These are phyloP conservation scores for Populus euphratica DNA, from an alignment of 345 rosid genomes.

Conservation along the genomic window DNA sequence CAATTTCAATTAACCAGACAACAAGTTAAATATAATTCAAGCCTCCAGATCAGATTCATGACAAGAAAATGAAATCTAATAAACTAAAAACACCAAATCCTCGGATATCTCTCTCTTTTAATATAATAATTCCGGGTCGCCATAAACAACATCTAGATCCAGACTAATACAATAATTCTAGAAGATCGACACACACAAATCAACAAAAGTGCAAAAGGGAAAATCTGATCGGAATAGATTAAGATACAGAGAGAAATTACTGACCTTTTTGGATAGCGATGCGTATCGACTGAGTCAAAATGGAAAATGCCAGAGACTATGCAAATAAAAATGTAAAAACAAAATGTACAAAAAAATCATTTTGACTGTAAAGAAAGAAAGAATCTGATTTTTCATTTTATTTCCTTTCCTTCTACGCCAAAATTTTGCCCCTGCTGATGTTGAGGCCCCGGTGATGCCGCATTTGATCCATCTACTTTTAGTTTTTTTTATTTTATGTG, in stretches of 20 bases:
- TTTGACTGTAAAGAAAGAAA: neutral
- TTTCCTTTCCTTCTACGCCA: neutral
- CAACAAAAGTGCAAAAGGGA: neutral
- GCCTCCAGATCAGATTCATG: neutral
- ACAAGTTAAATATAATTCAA: neutral
- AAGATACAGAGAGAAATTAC: neutral
- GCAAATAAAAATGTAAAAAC: neutral
- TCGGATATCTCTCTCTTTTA: slow-evolving; percentile 7
- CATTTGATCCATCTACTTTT: neutral
- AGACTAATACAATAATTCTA: neutral
- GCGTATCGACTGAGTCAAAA: slow-evolving; percentile 13
- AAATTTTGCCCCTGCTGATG: neutral
- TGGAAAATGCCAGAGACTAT: slow-evolving; percentile 1
- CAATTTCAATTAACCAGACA: neutral
- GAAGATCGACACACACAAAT: neutral
- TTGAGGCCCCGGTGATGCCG: neutral
- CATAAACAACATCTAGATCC: neutral
- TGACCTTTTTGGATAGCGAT: slow-evolving; percentile 18
- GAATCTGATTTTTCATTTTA: neutral
- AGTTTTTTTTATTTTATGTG: no score
- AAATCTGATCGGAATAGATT: neutral
- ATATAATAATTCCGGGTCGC: neutral
- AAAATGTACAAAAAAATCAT: neutral
- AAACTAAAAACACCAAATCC: slow-evolving; percentile 1
- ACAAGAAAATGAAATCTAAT: neutral